These are phyloP conservation scores for Dimocarpus longan DNA, from an alignment of 345 rosid species.

Conservation along the genomic window DNA sequence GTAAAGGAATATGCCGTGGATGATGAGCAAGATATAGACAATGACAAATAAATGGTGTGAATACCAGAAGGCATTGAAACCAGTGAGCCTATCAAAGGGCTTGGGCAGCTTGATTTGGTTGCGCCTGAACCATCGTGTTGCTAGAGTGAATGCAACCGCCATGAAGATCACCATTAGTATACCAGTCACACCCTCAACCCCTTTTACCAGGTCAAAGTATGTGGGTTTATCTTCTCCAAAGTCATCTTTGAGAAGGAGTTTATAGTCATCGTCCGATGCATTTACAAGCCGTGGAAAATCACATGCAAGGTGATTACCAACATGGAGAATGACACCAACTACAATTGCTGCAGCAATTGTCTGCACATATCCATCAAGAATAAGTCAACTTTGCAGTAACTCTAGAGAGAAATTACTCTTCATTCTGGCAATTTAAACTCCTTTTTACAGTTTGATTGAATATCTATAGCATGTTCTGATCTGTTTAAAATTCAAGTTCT, in stretches of 20 bases:
- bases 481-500: neutral
- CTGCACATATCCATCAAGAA: slow-evolving; percentile 36
- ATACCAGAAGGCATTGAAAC: slow-evolving; percentile 98
- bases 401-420: too few relatives aligned
- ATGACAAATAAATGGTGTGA: slow-evolving; percentile 83
- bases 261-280: slow-evolving; percentile 35
- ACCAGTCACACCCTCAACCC: slow-evolving; percentile 78
- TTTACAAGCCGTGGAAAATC: slow-evolving; percentile 79
- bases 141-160: slow-evolving; percentile 80
- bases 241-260: slow-evolving; percentile 33
- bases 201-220: slow-evolving; percentile 65
- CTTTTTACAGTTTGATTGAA: neutral
- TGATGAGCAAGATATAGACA: slow-evolving; percentile 70
- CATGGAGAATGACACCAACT: slow-evolving; percentile 74
- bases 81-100: slow-evolving; percentile 90
- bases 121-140: slow-evolving; percentile 78
- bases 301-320: slow-evolving; percentile 81
- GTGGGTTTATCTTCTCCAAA: slow-evolving; percentile 67
- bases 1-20: slow-evolving; percentile 73
- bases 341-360: slow-evolving; percentile 95
- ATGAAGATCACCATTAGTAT: slow-evolving; percentile 71
- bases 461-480: neutral
- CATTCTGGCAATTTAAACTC: neutral
- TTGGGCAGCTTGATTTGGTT: slow-evolving; percentile 76
- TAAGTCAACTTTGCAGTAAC: slow-evolving; percentile 4